Evolutionary conservation across 768 basidiomycete genomes (phyloP), one percentile per base, ranked within the genome.

Genomic region (Gloeostereum incarnatum): DNA sequence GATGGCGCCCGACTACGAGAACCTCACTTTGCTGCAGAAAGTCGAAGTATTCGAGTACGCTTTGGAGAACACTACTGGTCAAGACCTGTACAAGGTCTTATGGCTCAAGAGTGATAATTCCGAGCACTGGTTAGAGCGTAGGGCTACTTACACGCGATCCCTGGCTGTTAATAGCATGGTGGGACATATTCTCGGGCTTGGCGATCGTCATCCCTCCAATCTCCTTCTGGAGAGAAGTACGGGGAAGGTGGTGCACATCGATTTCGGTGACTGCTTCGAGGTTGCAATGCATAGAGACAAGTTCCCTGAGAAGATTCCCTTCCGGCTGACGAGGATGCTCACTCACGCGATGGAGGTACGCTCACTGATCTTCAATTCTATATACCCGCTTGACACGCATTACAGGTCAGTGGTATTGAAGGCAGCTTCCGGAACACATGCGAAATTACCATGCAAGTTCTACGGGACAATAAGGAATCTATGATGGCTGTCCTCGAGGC

Each of bases 1-100:
- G 92, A 98, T 97, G 94, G 96, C 96, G 6, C 94, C 96, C 7
- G 94, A 98, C 54, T 99, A 98, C 58, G 94, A 98, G 58, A 88
- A 82, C 50, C 66, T 98, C 21, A 90, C 84, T 21, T 66, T 97
- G 4, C 72, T 99, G 35, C 94, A 99, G 57, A 99, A 99, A 66
- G 88, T 99, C 27, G 96, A 99, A 55, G 96, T 99, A 3, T 99
- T 99, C 61, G 92, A 98, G 58, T 97, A 98, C 49, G 93, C 96
- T 5, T 69, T 98, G 31, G 93, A 98, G 59, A 97, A 98, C 52
- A 98, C 96, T 2, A 97, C 92, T 0, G 96, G 96, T 1, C 96
- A 98, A 60, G 96, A 99, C 54, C 67, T 99, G 9, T 99, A 99
- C 58, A 71, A 91, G 9, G 91, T 99, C 7, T 63, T 99, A 10